Base-by-base conservation (phyloP, 208 protist species). In the Polymyxa betae region DNA sequence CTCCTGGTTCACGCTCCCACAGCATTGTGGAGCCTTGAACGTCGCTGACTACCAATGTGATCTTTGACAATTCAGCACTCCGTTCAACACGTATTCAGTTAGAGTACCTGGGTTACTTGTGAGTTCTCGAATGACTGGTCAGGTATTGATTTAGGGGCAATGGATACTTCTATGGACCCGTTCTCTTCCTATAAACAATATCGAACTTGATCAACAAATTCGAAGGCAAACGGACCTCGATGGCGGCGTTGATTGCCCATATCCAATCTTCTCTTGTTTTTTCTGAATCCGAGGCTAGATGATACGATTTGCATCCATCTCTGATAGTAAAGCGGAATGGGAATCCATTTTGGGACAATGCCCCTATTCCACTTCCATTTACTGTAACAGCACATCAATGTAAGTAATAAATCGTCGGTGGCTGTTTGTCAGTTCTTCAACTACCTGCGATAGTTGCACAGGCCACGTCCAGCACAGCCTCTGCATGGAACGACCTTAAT, bases 11-110 rank as follows among this genome's bases (percentile, higher is more conserved):
- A 29, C 40, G 24, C 20, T 88, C 77, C 77, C 77, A 88, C 20
- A 88, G 49, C 77, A 16, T 16, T 16, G 77, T 88, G 20, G 77
- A 88, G 24, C 77, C 49, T 29, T 88, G 77, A 77, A 88, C 49
- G 77, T 88, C 77, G 38, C 40, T 88, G 40, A 88, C 40, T 16
- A 88, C 77, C 20, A 88, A 29, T 16, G 41, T n/a, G 38, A 88
- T 24, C 40, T 29, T 16, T 16, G 40, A 29, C 38, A 46, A 29
- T 77, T 16, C 20, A 16, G 77, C 77, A 88, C 16, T 29, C 49
- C 24, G 77, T 29, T 66, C 29, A 32, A 66, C n/a, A n/a, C n/a
- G n/a, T n/a, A n/a, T n/a, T n/a, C n/a, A n/a, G n/a, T n/a, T n/a
- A n/a, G n/a, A n/a, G n/a, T n/a, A n/a, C n/a, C n/a, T n/a, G n/a